These are phyloP conservation scores for Fusarium dlaminii DNA, from an alignment of 2,329 filamentous ascomycete species.

Conservation along the genomic window DNA sequence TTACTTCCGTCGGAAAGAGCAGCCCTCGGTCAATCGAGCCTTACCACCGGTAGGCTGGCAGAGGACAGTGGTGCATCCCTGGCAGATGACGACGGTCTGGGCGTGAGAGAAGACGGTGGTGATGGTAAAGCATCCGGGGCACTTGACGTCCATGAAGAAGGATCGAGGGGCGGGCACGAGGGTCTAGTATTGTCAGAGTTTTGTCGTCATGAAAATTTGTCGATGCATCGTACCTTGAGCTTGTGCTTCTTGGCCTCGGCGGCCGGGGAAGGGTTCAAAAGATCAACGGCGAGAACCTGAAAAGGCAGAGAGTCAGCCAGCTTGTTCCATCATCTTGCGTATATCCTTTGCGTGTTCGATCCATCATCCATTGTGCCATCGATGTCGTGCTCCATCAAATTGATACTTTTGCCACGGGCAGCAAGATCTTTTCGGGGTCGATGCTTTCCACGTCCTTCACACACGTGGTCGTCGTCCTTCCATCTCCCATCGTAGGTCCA, in stretches of 20 bases:
- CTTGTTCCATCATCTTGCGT: constrained; percentile 33
- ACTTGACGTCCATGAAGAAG: constrained; percentile 99
- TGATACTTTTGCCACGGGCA: constrained; percentile 30
- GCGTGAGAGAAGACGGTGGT: constrained; percentile 99
- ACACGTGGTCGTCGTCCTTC: constrained; percentile 31
- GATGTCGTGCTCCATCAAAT: constrained; percentile 26
- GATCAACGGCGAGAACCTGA: constrained; percentile 99
- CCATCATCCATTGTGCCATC: constrained; percentile 8
- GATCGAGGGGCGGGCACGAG: constrained; percentile 96
- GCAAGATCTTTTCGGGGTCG: constrained; percentile 12
- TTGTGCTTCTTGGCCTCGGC: constrained; percentile 99
- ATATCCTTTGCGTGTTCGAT: constrained; percentile 21
- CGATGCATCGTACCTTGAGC: constrained; percentile 82
- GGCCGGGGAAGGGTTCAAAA: constrained; percentile 97
- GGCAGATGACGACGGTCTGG: constrained; percentile 99
- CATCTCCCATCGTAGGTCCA: constrained; percentile 34
- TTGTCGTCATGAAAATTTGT: constrained; percentile 24
- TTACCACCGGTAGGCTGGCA: constrained; percentile 99
- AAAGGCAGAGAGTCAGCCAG: constrained; percentile 57
- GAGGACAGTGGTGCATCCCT: constrained; percentile 98
- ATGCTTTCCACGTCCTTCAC: constrained; percentile 32
- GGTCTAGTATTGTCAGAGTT: constrained; percentile 63
- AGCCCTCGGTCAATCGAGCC: constrained; percentile 98
- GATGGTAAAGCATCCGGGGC: constrained; percentile 99
- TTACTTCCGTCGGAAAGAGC: constrained; percentile 99